These are phyloP conservation scores for Flaveria robusta DNA, from an alignment of 129 eudicot genomes.

Conservation along the genomic window DNA sequence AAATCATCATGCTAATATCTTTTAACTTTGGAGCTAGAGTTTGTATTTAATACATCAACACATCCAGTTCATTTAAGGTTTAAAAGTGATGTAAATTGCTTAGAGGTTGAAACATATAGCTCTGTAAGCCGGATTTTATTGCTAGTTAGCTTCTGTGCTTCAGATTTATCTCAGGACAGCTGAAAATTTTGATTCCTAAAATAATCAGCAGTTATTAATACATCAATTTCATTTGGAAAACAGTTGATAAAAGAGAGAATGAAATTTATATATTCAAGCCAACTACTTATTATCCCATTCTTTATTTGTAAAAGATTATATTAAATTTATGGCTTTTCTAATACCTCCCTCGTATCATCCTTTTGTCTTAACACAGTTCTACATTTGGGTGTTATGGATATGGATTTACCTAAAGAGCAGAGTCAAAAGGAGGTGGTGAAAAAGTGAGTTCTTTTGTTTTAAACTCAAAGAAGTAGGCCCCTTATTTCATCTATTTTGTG, in stretches of 20 bases:
- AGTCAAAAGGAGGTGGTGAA: slow-evolving; percentile 26
- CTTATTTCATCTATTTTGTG: slow-evolving; percentile 4
- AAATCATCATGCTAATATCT: not conserved
- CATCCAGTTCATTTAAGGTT: not conserved
- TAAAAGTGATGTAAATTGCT: not conserved
- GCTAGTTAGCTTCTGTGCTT: not conserved
- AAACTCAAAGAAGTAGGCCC: slow-evolving; percentile 2
- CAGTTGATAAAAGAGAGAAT: slow-evolving; percentile 32
- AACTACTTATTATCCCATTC: not conserved
- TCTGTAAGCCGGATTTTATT: not conserved
- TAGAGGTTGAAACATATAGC: not conserved
- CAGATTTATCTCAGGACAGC: not conserved
- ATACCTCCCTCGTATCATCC: not conserved
- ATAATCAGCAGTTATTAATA: not conserved
- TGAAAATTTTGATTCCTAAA: not conserved
- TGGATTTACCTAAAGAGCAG: slow-evolving; percentile 30
- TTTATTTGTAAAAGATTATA: not conserved
- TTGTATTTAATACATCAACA: slow-evolving; percentile 3
- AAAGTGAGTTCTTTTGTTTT: slow-evolving; percentile 42
- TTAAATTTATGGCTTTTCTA: slow-evolving; percentile 24
- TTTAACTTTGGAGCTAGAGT: slow-evolving; percentile 9
- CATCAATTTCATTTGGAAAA: not conserved
- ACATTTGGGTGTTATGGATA: slow-evolving; percentile 31
- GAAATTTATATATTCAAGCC: slow-evolving; percentile 31
- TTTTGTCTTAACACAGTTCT: slow-evolving; percentile 20